phyloP scores from a whole-genome alignment of 2,329 filamentous ascomycete species.

The Cladosporium sp. region DNA sequence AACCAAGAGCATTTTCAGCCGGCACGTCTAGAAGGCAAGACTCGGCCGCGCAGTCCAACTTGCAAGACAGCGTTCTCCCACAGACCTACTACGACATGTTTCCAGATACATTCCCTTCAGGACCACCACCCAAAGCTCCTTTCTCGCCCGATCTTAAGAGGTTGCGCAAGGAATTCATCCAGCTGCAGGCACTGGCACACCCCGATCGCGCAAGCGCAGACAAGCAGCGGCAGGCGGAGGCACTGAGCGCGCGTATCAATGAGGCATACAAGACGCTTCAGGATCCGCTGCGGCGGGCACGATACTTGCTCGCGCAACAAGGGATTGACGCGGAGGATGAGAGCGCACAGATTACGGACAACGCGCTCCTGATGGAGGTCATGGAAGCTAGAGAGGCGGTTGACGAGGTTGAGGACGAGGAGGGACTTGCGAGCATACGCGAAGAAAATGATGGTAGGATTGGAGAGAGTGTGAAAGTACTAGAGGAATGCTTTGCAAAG shows the following conservation, averaged over 20 bases:
- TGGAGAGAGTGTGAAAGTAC: constrained; percentile 53
- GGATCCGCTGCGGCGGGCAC: constrained; percentile 75
- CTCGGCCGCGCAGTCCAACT: not conserved
- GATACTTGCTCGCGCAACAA: constrained; percentile 71
- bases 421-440: constrained; percentile 57
- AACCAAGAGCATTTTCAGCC: constrained; percentile 11
- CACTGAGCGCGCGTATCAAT: constrained; percentile 78
- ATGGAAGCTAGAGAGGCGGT: constrained; percentile 69
- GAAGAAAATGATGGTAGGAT: constrained; percentile 67
- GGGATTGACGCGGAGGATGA: constrained; percentile 81
- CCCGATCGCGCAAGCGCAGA: constrained; percentile 59
- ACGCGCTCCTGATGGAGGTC: constrained; percentile 71
- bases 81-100: constrained; percentile 83
- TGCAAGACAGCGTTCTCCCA: not conserved
- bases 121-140: constrained; percentile 71
- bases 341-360: constrained; percentile 63
- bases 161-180: constrained; percentile 80
- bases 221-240: constrained; percentile 63
- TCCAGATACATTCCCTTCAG: constrained; percentile 68
- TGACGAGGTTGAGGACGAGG: constrained; percentile 53
- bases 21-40: constrained; percentile 6
- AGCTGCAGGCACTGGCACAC: constrained; percentile 72
- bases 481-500: constrained; percentile 62
- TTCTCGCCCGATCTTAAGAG: constrained; percentile 69
- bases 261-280: constrained; percentile 83